Conservation (phyloP, 805 yeast genomes). For the Saturnispora ahearnii region DNA sequence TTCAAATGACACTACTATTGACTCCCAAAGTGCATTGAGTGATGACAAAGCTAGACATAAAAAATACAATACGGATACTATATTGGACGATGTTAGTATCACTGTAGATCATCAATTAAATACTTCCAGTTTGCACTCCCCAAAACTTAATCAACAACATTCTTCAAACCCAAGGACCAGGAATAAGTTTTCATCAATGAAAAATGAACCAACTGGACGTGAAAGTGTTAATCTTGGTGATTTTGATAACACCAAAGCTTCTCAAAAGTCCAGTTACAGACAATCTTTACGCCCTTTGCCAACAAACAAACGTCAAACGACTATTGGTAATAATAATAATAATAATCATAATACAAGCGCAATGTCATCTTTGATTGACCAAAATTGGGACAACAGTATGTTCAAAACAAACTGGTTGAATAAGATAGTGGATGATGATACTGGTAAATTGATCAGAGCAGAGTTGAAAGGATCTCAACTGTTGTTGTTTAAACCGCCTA, state of each 20-base stretch:
- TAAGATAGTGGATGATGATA: conserved; percentile 30
- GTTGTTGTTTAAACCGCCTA: conserved; percentile 50
- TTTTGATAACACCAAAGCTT: neutral
- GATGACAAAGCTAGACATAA: neutral
- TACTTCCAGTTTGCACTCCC: too few species aligned
- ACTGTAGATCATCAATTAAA: neutral
- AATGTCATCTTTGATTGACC: conserved; percentile 19
- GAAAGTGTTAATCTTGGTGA: neutral
- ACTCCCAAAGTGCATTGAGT: neutral
- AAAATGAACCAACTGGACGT: too few species aligned
- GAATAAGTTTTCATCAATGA: neutral
- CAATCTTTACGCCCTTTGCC: neutral
- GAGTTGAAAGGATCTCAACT: conserved; percentile 64
- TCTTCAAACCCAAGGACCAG: neutral
- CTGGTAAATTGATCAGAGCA: conserved; percentile 43
- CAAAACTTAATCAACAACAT: neutral
- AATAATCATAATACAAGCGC: neutral
- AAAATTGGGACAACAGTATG: conserved; percentile 27
- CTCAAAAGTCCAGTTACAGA: neutral
- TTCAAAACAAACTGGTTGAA: conserved; percentile 57
- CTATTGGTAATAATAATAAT: neutral
- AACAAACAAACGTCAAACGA: neutral
- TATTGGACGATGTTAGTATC: neutral
- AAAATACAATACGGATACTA: neutral
- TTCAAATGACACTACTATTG: neutral